A percentile compares a stretch with the other conserved stretches of the same genome.
These are phyloP conservation scores for Tausonia pullulans DNA, from an alignment of 1,284 basidiomycete species.

Conservation along the genomic window DNA sequence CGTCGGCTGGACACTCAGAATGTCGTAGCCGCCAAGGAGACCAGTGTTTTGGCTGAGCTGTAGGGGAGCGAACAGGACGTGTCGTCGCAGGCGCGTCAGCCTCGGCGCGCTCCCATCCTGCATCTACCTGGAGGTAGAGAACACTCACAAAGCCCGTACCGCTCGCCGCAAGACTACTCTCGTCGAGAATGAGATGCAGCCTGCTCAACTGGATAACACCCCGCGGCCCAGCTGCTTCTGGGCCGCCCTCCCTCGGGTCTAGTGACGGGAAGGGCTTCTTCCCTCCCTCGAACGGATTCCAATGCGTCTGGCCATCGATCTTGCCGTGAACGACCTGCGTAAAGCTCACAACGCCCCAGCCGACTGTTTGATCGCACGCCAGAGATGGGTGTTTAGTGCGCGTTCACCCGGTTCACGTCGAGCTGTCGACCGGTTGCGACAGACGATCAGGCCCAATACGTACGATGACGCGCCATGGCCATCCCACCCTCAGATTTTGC, in stretches of 20 bases:
- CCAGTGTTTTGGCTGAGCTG: slow-evolving; percentile 4
- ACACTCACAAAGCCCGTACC: slow-evolving; percentile 13
- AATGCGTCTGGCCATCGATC: slow-evolving; percentile 4
- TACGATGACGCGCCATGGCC: slow-evolving; percentile 10
- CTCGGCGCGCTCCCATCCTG: background rate
- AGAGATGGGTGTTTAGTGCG: background rate
- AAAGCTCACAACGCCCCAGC: slow-evolving; percentile 13
- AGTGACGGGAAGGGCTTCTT: background rate
- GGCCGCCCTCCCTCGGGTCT: background rate
- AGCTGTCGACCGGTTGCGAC: too few species aligned
- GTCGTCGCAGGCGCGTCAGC: background rate
- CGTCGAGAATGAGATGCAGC: slow-evolving; percentile 14
- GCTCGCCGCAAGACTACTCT: background rate
- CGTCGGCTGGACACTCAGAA: slow-evolving; percentile 14
- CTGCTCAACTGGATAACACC: slow-evolving; percentile 12
- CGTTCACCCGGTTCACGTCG: background rate
- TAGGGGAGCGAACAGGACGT: background rate
- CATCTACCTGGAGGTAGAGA: background rate
- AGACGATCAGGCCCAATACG: background rate
- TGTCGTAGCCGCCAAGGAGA: slow-evolving; percentile 11
- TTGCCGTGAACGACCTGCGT: slow-evolving; percentile 10
- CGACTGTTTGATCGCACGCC: background rate
- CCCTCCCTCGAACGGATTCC: slow-evolving; percentile 10
- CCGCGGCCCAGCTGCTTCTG: background rate
- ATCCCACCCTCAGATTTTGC: slow-evolving; percentile 4